Evolutionary conservation across 495 filamentous ascomycete species (phyloP), one percentile per base, ranked within the genome.

Genomic region (Aspergillus ostianus): DNA sequence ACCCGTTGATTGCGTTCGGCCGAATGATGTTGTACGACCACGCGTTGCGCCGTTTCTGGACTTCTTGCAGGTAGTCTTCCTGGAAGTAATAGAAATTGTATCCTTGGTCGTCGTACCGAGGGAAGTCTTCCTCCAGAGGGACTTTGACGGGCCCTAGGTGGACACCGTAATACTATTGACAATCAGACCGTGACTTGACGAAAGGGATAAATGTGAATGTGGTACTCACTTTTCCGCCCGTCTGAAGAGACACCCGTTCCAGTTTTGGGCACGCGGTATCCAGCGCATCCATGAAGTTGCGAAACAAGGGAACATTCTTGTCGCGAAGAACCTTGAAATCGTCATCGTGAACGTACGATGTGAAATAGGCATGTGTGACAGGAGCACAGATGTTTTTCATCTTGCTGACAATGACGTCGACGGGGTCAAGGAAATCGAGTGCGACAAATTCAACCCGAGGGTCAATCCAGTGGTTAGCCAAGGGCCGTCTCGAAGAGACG

Each of bases 41-140:
- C 1, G 52, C 47, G 12, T 58, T 57, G 10, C 63, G 29, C 7
- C 54, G 50, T 18, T 53, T 59, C 26, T 68, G 65, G 2, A 61
- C 47, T 17, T 62, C 61, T 1, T 20, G n/a, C 27, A 75, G 46
- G 46, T 62, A 68, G 49, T 75, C 72, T 32, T 73, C 72, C 47
- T 75, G 72, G 51, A 41, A 15, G 53, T 68, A 75, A 50, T 75
- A 75, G 65, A 75, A 75, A 57, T 73, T 75, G 50, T 56, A 53
- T 0, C 57, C 66, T 26, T 68, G 27, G 21, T 64, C 64, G n/a
- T 64, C 62, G 13, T 67, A 66, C 0, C 70, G 66, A 3, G 65
- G 64, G 48, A 65, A 57, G 8, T 51, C 60, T 47, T 75, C 73
- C 19, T 65, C 62, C 6, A 65, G 30, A 0, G 70, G 69, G 17